Evolutionary conservation across 257 asterid genomes (phyloP).

Genomic region (Solanum clarkiae): DNA sequence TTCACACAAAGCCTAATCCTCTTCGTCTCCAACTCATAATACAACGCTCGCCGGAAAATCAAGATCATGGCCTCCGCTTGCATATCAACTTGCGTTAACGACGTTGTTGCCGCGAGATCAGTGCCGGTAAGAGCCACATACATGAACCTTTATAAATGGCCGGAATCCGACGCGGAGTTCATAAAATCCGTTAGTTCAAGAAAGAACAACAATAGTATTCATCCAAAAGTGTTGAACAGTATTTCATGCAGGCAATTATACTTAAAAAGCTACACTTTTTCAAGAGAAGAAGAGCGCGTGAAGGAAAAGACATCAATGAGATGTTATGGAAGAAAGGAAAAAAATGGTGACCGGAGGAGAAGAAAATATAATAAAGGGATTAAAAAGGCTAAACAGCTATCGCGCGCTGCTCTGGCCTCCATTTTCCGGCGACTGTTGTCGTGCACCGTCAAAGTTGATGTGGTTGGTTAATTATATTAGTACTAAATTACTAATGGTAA

Average conservation of each 20-base stretch:
- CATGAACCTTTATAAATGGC: constrained; percentile 80
- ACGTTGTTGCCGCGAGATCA: constrained; percentile 15
- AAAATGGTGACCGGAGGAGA: background rate
- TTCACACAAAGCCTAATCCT: background rate
- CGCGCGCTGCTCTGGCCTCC: constrained; percentile 29
- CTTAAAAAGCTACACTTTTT: constrained; percentile 75
- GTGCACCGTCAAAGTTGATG: constrained; percentile 75
- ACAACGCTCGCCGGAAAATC: background rate
- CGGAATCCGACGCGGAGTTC: constrained; percentile 76
- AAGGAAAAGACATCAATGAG: constrained; percentile 15
- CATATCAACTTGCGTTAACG: constrained; percentile 42
- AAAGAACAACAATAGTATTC: background rate
- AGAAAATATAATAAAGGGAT: constrained; percentile 9
- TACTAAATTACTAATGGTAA: background rate
- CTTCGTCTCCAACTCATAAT: background rate
- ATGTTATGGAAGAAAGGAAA: constrained; percentile 29
- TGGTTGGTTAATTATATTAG: constrained; percentile 28
- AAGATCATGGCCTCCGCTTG: constrained; percentile 29
- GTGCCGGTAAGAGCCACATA: constrained; percentile 54
- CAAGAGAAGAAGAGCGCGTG: constrained; percentile 38
- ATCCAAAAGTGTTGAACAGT: constrained; percentile 61
- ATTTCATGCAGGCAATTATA: constrained; percentile 74
- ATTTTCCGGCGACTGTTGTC: constrained; percentile 62
- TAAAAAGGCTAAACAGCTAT: constrained; percentile 27
- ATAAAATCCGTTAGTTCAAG: constrained; percentile 53